A percentile compares a stretch with the other conserved stretches of the same genome.
Conservation (phyloP, 2,329 filamentous ascomycete species). For the Fusarium avenaceum region DNA sequence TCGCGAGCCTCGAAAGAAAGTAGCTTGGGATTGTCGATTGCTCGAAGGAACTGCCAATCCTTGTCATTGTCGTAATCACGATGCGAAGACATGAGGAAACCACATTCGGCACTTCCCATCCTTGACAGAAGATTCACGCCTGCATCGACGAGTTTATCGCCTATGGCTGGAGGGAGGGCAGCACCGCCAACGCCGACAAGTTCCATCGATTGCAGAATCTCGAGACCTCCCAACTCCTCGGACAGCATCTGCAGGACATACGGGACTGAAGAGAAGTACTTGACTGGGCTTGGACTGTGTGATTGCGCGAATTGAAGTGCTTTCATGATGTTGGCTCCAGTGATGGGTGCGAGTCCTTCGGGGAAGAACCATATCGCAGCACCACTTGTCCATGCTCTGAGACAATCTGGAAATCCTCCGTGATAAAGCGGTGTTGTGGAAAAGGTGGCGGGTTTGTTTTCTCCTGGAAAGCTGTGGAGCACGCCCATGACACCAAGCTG, state of each 20-base stretch:
- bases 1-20: constrained; percentile 62
- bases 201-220: constrained; percentile 64
- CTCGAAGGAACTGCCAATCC: constrained; percentile 73
- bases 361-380: constrained; percentile 74
- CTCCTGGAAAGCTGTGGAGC: constrained; percentile 61
- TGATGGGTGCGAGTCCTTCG: constrained; percentile 67
- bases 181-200: constrained; percentile 75
- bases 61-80: constrained; percentile 66
- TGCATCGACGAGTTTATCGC: constrained; percentile 64
- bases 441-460: constrained; percentile 64
- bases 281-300: constrained; percentile 52
- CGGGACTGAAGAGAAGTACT: constrained; percentile 73
- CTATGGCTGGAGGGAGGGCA: constrained; percentile 65
- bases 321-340: constrained; percentile 64
- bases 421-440: constrained; percentile 76
- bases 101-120: constrained; percentile 76
- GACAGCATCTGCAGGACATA: constrained; percentile 69
- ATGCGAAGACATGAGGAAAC: constrained; percentile 74
- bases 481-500: constrained; percentile 68
- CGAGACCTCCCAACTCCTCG: constrained; percentile 58
- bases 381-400: constrained; percentile 72
- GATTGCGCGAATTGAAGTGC: constrained; percentile 59
- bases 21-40: constrained; percentile 49
- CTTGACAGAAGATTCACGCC: constrained; percentile 71
- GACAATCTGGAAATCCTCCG: constrained; percentile 73